phyloP scores from a whole-genome alignment of 768 basidiomycete species.

The Suillus weaverae region DNA sequence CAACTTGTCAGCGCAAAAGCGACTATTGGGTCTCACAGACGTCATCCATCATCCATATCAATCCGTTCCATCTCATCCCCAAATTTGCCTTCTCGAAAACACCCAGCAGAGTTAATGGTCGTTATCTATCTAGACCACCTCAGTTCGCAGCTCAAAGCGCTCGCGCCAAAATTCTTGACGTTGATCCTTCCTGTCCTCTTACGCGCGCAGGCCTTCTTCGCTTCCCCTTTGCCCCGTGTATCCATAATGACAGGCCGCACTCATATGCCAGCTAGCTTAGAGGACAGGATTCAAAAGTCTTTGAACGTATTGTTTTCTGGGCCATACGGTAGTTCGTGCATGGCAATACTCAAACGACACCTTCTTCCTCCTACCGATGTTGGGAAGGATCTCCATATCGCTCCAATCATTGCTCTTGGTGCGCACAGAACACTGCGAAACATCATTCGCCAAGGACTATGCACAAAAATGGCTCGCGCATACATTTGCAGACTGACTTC shows the following conservation, averaged over 20 bases:
- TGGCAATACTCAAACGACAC: conserved; percentile 58
- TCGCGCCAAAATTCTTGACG: conserved; percentile 54
- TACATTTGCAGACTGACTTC: conserved; percentile 59
- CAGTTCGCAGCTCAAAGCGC: conserved; percentile 55
- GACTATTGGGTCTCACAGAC: conserved; percentile 45
- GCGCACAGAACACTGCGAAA: conserved; percentile 63
- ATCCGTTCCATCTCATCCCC: conserved; percentile 41
- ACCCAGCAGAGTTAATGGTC: conserved; percentile 64
- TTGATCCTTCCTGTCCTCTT: conserved; percentile 73
- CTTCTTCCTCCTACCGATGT: conserved; percentile 48
- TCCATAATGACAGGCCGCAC: conserved; percentile 46
- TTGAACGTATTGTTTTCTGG: conserved; percentile 61
- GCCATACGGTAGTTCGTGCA: conserved; percentile 64
- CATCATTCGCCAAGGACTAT: conserved; percentile 61
- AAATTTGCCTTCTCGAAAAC: conserved; percentile 33
- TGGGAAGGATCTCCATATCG: conserved; percentile 23
- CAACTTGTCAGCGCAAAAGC: conserved; percentile 24
- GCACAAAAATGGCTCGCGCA: conserved; percentile 62
- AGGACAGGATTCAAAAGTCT: conserved; percentile 57
- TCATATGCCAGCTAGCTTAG: conserved; percentile 36
- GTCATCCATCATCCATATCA: conserved; percentile 64
- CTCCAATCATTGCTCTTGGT: conserved; percentile 50
- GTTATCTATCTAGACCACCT: conserved; percentile 66
- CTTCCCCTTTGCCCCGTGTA: conserved; percentile 67
- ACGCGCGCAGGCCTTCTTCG: conserved; percentile 63